Conservation (phyloP, 192 early-diverging fungal species). For the Irineochytrium annulatum region DNA sequence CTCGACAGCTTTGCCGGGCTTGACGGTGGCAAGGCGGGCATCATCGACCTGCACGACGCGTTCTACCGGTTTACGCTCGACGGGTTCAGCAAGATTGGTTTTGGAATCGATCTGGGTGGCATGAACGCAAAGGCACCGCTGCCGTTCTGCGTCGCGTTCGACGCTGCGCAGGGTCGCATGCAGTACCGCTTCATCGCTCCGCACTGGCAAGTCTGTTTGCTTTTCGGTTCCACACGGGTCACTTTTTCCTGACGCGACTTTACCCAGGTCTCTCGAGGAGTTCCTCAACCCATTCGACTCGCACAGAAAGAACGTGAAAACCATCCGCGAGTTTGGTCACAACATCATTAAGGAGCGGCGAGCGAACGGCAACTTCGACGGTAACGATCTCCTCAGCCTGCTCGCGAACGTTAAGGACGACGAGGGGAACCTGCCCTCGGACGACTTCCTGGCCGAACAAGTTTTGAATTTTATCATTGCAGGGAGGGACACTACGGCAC, state of each 20-base stretch:
- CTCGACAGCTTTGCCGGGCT: conserved; percentile 14
- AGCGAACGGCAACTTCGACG: neutral
- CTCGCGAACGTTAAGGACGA: conserved; percentile 29
- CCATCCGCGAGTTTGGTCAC: conserved; percentile 22
- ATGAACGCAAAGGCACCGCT: neutral
- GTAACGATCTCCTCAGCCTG: conserved; percentile 31
- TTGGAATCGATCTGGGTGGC: conserved; percentile 13
- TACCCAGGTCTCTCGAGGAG: neutral
- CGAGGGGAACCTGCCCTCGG: conserved; percentile 16
- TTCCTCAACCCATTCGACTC: neutral
- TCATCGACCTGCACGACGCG: conserved; percentile 35
- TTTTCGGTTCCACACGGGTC: neutral
- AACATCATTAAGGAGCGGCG: conserved; percentile 20
- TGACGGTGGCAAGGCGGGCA: neutral
- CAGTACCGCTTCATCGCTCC: conserved; percentile 19
- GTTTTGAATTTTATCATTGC: conserved; percentile 45
- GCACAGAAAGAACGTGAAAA: conserved; percentile 13
- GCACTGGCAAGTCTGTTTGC: conserved; percentile 19
- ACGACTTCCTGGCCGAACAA: conserved; percentile 29
- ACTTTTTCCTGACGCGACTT: too few relatives aligned
- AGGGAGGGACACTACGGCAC: conserved; percentile 55
- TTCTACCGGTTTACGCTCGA: conserved; percentile 40
- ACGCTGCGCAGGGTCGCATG: conserved; percentile 18
- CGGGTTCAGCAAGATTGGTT: conserved; percentile 31
- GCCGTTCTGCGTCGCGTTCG: conserved; percentile 32